Percentiles rank a stretch among this genome's conserved stretches.
phyloP scores from a whole-genome alignment of 148 eudicot genomes.

The Cornus florida region DNA sequence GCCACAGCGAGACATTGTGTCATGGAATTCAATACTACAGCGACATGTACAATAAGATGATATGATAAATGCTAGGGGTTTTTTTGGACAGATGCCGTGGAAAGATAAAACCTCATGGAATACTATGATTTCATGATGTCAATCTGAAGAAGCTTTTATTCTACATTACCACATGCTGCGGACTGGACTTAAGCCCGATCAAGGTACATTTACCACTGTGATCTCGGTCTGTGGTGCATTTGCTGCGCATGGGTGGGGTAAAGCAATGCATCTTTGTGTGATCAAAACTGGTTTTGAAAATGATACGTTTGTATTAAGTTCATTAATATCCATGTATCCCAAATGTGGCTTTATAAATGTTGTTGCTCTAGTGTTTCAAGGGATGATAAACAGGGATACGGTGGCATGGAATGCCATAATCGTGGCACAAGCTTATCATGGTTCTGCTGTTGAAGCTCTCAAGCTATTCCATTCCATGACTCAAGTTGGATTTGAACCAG shows the following conservation, averaged over 20 bases:
- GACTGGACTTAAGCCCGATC: conserved; percentile 46
- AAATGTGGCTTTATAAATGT: conserved; percentile 48
- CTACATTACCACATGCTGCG: conserved; percentile 36
- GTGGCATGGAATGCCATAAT: conserved; percentile 60
- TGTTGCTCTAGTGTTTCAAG: conserved; percentile 35
- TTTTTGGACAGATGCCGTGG: conserved; percentile 38
- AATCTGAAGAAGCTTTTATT: conserved; percentile 38
- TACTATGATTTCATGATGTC: conserved; percentile 46
- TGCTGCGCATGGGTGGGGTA: conserved; percentile 48
- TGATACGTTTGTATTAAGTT: conserved; percentile 36
- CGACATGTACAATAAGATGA: conserved; percentile 50
- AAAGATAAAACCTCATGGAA: conserved; percentile 60
- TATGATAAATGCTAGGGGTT: conserved; percentile 30
- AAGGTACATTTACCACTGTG: conserved; percentile 36
- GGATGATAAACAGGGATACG: conserved; percentile 32
- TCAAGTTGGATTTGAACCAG: conserved; percentile 40
- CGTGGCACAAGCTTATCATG: conserved; percentile 51
- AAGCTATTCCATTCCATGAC: conserved; percentile 44
- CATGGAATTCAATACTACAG: conserved; percentile 50
- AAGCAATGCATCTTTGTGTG: conserved; percentile 38
- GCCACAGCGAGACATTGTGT: conserved; percentile 43
- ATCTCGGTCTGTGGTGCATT: conserved; percentile 44
- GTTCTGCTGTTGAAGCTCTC: conserved; percentile 36
- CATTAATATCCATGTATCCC: conserved; percentile 60
- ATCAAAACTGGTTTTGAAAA: conserved; percentile 36